These are phyloP conservation scores for Talaromyces funiculosus DNA, from an alignment of 2,329 filamentous ascomycete species.

Conservation along the genomic window DNA sequence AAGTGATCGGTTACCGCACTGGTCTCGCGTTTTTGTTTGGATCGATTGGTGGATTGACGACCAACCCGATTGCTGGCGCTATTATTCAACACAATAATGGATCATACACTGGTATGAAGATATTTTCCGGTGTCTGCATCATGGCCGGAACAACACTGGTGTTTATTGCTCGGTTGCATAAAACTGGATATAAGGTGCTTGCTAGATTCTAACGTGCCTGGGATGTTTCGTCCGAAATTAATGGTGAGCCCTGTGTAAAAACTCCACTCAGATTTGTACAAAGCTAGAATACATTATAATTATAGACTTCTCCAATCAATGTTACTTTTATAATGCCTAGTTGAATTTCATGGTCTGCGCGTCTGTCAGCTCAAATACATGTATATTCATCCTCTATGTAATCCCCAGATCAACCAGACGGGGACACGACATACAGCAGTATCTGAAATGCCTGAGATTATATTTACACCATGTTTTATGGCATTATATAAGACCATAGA, in stretches of 20 bases:
- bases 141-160: background rate
- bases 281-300: background rate
- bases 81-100: slow-evolving; percentile 58
- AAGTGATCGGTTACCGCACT: slow-evolving; percentile 35
- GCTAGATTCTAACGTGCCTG: background rate
- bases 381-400: background rate
- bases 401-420: too few species aligned
- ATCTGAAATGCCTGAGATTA: too few species aligned
- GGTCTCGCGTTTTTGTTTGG: slow-evolving; percentile 10
- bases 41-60: slow-evolving; percentile 10
- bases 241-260: background rate
- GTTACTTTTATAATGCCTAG: background rate
- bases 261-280: background rate
- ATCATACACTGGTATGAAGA: slow-evolving; percentile 44
- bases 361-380: too few species aligned
- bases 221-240: background rate
- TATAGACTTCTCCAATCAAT: background rate
- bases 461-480: too few species aligned
- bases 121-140: slow-evolving; percentile 4
- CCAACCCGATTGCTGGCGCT: slow-evolving; percentile 35
- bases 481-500: background rate
- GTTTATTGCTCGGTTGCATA: background rate
- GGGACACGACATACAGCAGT: too few species aligned
- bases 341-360: too few species aligned
- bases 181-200: background rate